These are phyloP conservation scores for Phytophthora pseudosyringae DNA, from an alignment of 352 stramenopile genomes.

Conservation along the genomic window DNA sequence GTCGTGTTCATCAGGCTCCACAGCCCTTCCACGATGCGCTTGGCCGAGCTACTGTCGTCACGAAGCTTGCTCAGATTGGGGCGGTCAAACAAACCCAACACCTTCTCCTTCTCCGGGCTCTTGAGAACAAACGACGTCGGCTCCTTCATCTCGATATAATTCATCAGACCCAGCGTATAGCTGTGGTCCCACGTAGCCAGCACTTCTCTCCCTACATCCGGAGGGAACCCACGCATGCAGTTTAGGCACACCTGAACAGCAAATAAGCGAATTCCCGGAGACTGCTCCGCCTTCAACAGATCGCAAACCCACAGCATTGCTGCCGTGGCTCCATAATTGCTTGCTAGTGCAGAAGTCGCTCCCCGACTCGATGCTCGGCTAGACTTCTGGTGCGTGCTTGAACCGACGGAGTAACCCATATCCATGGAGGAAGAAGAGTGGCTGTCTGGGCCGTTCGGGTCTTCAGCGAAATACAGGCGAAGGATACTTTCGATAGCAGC, in stretches of 20 bases:
- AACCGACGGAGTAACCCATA: slow-evolving; percentile 15
- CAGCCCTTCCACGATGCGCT: slow-evolving; percentile 66
- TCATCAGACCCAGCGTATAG: slow-evolving; percentile 80
- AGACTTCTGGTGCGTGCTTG: slow-evolving; percentile 18
- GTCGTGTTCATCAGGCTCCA: slow-evolving; percentile 81
- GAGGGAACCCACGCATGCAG: slow-evolving; percentile 80
- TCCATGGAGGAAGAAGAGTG: slow-evolving; percentile 20
- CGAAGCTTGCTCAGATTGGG: slow-evolving; percentile 70
- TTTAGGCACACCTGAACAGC: slow-evolving; percentile 82
- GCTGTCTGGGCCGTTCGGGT: slow-evolving; percentile 46
- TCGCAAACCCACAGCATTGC: slow-evolving; percentile 74
- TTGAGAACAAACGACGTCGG: slow-evolving; percentile 75
- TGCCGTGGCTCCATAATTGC: slow-evolving; percentile 71
- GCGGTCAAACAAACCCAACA: slow-evolving; percentile 64
- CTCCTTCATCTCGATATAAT: slow-evolving; percentile 81
- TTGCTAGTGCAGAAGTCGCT: slow-evolving; percentile 39
- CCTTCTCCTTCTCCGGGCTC: slow-evolving; percentile 78
- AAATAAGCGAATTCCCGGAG: slow-evolving; percentile 77
- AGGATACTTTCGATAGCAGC: slow-evolving; percentile 87
- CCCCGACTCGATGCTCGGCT: slow-evolving; percentile 21
- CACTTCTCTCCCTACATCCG: slow-evolving; percentile 71
- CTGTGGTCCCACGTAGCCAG: slow-evolving; percentile 84
- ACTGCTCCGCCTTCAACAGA: slow-evolving; percentile 69
- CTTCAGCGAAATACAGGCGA: slow-evolving; percentile 84
- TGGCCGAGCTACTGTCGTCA: slow-evolving; percentile 77